Conservation (phyloP, 768 basidiomycete genomes). For the Leccinum subgranulosum region DNA sequence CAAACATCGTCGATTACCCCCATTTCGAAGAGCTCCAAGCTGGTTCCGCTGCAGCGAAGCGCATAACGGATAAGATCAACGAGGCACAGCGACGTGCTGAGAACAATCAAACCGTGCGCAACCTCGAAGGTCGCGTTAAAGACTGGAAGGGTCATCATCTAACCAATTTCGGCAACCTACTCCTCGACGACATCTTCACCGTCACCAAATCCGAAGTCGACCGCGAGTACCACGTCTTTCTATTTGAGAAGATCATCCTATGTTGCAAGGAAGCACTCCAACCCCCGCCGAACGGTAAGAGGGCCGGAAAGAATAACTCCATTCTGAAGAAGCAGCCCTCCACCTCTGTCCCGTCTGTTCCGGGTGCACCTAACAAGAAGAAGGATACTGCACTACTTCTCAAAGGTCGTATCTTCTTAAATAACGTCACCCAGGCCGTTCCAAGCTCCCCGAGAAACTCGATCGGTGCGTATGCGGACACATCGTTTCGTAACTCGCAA, state of each 20-base stretch:
- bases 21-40: conserved; percentile 77
- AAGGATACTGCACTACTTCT: conserved; percentile 80
- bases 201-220: conserved; percentile 97
- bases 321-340: conserved; percentile 80
- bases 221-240: conserved; percentile 96
- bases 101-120: conserved; percentile 87
- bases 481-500: background rate
- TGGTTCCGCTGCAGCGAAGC: conserved; percentile 84
- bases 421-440: conserved; percentile 86
- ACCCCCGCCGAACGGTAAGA: conserved; percentile 57
- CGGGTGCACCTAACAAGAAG: conserved; percentile 58
- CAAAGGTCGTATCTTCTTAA: conserved; percentile 96
- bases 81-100: conserved; percentile 91
- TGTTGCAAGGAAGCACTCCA: conserved; percentile 92
- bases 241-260: conserved; percentile 98
- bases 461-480: conserved; percentile 48
- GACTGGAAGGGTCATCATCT: conserved; percentile 99
- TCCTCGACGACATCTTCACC: conserved; percentile 92
- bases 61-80: conserved; percentile 94
- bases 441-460: conserved; percentile 56
- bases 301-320: conserved; percentile 80
- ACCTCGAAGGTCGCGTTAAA: conserved; percentile 81
- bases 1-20: conserved; percentile 58
- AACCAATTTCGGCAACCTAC: conserved; percentile 88
- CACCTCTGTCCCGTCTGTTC: conserved; percentile 45